Base-by-base conservation (phyloP, 176 grass and related monocot species). In the Juncus effusus region DNA sequence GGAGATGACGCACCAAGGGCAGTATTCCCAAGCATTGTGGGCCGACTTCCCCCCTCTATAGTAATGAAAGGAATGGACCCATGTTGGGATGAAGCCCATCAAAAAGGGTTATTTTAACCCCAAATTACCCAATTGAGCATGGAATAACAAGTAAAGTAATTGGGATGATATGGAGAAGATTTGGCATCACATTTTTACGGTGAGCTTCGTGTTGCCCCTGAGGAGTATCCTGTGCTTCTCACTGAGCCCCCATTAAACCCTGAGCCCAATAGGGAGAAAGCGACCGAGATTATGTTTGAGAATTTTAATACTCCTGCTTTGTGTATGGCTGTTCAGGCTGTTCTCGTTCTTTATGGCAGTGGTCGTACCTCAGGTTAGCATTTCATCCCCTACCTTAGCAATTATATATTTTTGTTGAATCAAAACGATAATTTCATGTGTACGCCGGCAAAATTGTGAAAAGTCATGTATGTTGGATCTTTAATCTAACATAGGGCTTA, bases 231-330 rank as follows among this genome's bases (percentile, higher is more conserved):
- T 1, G 72, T 87, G 0, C 6, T 87, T 0, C 69, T 87, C 0
- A 87, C 84, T 0, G 84, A 87, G 67, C 75, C 84, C 0, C 84
- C 84, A 3, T 79, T 87, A 65, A 87, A 87, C 70, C 84, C 84
- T 63, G 82, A 87, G 75, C 79, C 84, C 51, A 87, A 87, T 4
- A 58, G 84, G 0, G 84, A 87, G 73, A 87, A 87, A 68, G 82
- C 82, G 84, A 87, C 84, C 51, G 79, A 87, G 79, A 87, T 82
- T 75, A 87, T 87, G 84, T 82, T 87, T 49, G 84, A 87, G 64
- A 87, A 74, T 3, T 87, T 87, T 78, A 87, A 82, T 62, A 60
- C 79, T 19, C 84, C 84, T 35, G 79, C 84, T 63, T 82, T 82
- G 79, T 87, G 78, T 19, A 79, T 87, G 3, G 84, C 84, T 72